Evolutionary conservation across 2,329 filamentous ascomycete species (phyloP).

Genomic region (Fusarium oxysporum): DNA sequence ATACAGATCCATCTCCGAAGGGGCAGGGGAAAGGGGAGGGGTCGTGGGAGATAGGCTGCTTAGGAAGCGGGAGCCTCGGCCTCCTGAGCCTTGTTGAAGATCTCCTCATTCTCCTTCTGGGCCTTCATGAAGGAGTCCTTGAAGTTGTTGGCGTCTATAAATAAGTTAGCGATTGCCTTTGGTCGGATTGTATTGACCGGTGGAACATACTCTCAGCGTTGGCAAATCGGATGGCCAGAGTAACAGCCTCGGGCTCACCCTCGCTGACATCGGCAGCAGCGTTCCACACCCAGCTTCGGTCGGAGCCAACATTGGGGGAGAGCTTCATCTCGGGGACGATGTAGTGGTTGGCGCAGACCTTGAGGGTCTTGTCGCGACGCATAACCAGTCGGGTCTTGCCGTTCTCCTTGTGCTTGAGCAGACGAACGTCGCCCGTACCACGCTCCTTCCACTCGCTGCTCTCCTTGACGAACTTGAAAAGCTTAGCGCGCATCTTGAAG

Average conservation of each 20-base stretch:
- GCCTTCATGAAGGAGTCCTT: conserved; percentile 98
- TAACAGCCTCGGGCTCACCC: conserved; percentile 95
- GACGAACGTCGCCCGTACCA: conserved; percentile 93
- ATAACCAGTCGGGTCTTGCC: conserved; percentile 97
- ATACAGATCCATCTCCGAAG: conserved; percentile 26
- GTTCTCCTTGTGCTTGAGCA: conserved; percentile 99
- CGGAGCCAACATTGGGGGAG: conserved; percentile 95
- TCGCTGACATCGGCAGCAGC: conserved; percentile 97
- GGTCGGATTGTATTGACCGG: neutral
- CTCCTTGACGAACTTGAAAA: conserved; percentile 97
- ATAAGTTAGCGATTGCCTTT: conserved; percentile 36
- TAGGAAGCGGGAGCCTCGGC: conserved; percentile 45
- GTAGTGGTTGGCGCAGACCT: conserved; percentile 99
- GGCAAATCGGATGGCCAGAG: conserved; percentile 95
- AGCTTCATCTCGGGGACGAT: conserved; percentile 99
- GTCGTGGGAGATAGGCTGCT: conserved; percentile 17
- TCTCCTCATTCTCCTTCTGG: conserved; percentile 92
- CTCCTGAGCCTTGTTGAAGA: conserved; percentile 70
- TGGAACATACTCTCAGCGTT: conserved; percentile 89
- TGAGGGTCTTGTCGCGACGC: conserved; percentile 99
- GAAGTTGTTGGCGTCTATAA: conserved; percentile 91
- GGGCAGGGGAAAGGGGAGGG: conserved; percentile 26
- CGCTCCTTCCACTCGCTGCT: conserved; percentile 98
- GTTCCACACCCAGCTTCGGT: conserved; percentile 99
- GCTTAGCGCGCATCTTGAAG: conserved; percentile 99